phyloP scores from a whole-genome alignment of 371 early-diverging fungal genomes.

The Circinella minor region DNA sequence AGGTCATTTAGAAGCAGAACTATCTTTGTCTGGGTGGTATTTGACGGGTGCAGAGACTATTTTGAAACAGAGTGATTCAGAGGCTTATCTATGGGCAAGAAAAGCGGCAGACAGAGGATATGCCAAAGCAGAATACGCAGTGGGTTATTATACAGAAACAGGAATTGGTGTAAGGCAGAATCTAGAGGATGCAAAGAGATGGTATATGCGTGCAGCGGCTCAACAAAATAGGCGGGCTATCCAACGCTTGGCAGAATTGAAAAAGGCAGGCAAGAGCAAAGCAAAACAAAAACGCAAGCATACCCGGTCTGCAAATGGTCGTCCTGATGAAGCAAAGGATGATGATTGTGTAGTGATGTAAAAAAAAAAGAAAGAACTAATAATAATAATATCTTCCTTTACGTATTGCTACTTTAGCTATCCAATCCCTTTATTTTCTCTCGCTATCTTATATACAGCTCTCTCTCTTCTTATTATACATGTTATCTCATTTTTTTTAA shows the following conservation, averaged over 20 bases:
- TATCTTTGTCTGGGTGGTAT: constrained; percentile 91
- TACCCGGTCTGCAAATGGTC: constrained; percentile 36
- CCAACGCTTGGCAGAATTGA: constrained; percentile 75
- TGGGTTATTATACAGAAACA: constrained; percentile 85
- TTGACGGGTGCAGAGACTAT: constrained; percentile 85
- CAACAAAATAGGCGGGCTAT: constrained; percentile 77
- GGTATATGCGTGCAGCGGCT: constrained; percentile 81
- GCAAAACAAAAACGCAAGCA: constrained; percentile 38
- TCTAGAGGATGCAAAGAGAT: constrained; percentile 73
- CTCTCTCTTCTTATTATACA: too few relatives aligned
- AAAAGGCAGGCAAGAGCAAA: constrained; percentile 56
- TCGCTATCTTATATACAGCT: too few relatives aligned
- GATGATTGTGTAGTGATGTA: constrained; percentile 52
- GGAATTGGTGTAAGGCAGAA: constrained; percentile 76
- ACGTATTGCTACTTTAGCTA: too few relatives aligned
- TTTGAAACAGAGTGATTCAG: constrained; percentile 78
- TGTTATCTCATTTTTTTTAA: too few relatives aligned
- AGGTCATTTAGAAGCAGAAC: constrained; percentile 80
- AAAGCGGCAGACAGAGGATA: constrained; percentile 84
- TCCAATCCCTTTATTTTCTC: too few relatives aligned
- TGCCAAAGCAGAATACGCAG: constrained; percentile 89
- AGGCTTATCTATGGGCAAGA: constrained; percentile 89
- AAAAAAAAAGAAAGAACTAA: not conserved
- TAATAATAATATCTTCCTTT: not conserved
- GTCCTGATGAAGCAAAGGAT: constrained; percentile 34